Percentiles rank a stretch among this genome's conserved stretches.
These are phyloP conservation scores for Aspergillus japonicus DNA, from an alignment of 2,329 filamentous ascomycete species.

Conservation along the genomic window DNA sequence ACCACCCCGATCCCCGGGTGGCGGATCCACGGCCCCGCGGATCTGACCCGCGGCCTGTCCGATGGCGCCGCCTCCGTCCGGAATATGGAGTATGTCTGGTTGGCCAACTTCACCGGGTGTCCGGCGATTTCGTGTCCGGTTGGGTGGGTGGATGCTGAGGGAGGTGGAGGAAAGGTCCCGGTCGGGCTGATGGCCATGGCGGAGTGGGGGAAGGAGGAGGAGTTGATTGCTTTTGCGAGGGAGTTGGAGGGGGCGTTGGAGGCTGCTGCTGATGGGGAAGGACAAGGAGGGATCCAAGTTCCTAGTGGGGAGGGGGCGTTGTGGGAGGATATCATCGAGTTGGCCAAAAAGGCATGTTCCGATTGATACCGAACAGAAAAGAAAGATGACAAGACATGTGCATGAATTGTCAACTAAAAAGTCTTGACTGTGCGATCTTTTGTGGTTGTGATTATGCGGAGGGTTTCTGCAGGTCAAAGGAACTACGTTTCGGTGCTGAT, in stretches of 20 bases:
- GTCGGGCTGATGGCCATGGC: conserved; percentile 56
- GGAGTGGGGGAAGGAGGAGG: conserved; percentile 56
- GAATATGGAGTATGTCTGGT: conserved; percentile 81
- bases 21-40: conserved; percentile 59
- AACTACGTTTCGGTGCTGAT: too few species aligned
- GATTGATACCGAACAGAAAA: background rate
- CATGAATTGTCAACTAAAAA: too few species aligned
- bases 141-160: conserved; percentile 59
- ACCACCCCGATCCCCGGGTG: conserved; percentile 75
- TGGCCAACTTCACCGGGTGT: conserved; percentile 78
- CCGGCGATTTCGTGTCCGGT: conserved; percentile 74
- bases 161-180: conserved; percentile 37
- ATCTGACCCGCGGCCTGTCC: conserved; percentile 63
- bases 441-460: too few species aligned
- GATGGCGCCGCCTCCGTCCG: conserved; percentile 72
- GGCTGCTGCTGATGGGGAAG: conserved; percentile 21
- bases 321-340: conserved; percentile 41
- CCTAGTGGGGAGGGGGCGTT: conserved; percentile 27
- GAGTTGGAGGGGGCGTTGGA: conserved; percentile 51
- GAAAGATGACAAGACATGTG: background rate
- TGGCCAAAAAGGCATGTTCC: conserved; percentile 6
- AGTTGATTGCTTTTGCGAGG: conserved; percentile 52
- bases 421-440: background rate
- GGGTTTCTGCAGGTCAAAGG: too few species aligned
- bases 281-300: conserved; percentile 23